Conservation (phyloP, 2,329 filamentous ascomycete species). For the Aaosphaeria arxii region DNA sequence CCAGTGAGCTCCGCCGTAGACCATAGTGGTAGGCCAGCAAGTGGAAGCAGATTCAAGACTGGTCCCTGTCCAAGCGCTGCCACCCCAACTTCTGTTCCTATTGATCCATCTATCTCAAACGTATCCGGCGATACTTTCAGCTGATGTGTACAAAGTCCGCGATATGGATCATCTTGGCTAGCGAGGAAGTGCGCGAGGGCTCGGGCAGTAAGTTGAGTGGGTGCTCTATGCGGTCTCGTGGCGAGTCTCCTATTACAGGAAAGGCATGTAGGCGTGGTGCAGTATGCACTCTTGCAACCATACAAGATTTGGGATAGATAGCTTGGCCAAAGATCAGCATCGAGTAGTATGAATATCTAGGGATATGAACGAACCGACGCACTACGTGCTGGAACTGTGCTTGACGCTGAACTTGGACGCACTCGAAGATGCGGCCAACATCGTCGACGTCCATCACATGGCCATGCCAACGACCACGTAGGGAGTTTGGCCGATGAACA, state of each 20-base stretch:
- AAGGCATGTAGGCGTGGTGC: constrained; percentile 75
- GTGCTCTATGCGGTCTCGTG: constrained; percentile 69
- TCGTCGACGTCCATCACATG: constrained; percentile 21
- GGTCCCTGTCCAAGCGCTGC: neutral
- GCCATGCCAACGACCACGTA: too few relatives aligned
- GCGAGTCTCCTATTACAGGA: constrained; percentile 69
- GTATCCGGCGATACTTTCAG: constrained; percentile 29
- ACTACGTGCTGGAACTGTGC: constrained; percentile 30
- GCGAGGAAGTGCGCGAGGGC: constrained; percentile 78
- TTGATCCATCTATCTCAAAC: constrained; percentile 18
- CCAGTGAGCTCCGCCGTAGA: neutral
- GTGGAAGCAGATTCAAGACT: neutral
- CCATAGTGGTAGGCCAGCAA: neutral
- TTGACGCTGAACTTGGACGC: constrained; percentile 23
- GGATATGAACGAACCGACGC: constrained; percentile 16
- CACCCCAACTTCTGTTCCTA: neutral
- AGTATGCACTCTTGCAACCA: constrained; percentile 69
- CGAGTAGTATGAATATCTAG: neutral
- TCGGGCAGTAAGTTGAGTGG: constrained; percentile 77
- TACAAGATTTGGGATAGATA: constrained; percentile 79
- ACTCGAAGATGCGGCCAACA: constrained; percentile 27
- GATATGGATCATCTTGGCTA: constrained; percentile 73
- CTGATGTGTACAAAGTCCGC: constrained; percentile 60
- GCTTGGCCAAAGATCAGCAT: constrained; percentile 43
- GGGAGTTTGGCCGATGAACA: too few relatives aligned